Percentiles rank a stretch among this genome's conserved stretches.
These are phyloP conservation scores for Sporothrix euskadiensis DNA, from an alignment of 2,329 filamentous ascomycete species.

Conservation along the genomic window DNA sequence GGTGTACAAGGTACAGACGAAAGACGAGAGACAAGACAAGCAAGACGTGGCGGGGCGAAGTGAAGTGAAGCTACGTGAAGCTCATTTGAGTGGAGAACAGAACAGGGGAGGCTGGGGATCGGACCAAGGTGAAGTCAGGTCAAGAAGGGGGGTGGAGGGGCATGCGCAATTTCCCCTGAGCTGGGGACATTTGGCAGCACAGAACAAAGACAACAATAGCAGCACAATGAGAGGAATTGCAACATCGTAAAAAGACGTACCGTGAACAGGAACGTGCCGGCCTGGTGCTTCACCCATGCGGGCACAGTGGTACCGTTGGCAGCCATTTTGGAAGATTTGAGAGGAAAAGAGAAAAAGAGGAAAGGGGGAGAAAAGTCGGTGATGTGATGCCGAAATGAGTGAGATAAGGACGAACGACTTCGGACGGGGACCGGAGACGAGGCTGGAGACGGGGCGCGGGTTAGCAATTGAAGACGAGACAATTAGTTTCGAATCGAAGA, in stretches of 20 bases:
- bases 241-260: conserved; percentile 46
- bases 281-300: conserved; percentile 53
- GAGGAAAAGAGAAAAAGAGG: background rate
- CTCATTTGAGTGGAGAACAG: background rate
- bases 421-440: background rate
- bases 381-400: conserved; percentile 11
- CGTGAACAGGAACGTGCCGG: conserved; percentile 82
- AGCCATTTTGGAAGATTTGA: conserved; percentile 40
- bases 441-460: background rate
- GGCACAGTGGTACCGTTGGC: conserved; percentile 40
- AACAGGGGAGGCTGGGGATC: background rate
- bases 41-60: background rate
- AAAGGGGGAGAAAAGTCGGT: background rate
- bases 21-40: background rate
- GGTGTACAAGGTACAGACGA: background rate
- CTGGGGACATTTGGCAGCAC: background rate
- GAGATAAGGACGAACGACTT: conserved; percentile 11
- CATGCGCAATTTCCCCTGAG: background rate
- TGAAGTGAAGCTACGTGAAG: background rate
- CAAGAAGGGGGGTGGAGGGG: conserved; percentile 22
- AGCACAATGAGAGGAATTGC: background rate
- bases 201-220: conserved; percentile 14
- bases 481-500: background rate
- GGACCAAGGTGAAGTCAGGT: background rate
- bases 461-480: background rate